Evolutionary conservation across 192 early-diverging fungal species (phyloP).

Genomic region (Mortierella hygrophila): DNA sequence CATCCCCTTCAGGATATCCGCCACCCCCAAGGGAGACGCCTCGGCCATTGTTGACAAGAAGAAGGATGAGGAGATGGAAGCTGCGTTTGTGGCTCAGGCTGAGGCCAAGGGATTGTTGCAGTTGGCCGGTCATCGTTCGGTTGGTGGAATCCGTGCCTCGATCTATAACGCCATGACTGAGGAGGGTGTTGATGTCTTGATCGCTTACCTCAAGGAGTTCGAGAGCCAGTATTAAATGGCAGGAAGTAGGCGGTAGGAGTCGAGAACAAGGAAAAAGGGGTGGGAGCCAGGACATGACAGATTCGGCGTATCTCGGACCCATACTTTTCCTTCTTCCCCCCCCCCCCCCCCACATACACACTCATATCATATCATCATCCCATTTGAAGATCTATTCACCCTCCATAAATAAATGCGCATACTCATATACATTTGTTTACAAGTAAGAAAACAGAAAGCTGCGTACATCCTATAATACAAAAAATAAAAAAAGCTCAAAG

Average conservation of each 20-base stretch:
- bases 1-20: constrained; percentile 83
- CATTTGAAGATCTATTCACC: no score
- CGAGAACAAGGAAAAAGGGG: no score
- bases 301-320: no score
- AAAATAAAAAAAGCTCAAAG: no score
- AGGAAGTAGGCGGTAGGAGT: neutral
- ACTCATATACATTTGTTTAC: no score
- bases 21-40: constrained; percentile 33
- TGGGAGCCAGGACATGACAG: no score
- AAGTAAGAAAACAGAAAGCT: no score
- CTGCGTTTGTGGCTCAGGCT: constrained; percentile 84
- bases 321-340: no score
- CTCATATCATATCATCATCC: no score
- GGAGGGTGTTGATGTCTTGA: constrained; percentile 85
- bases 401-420: no score
- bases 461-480: no score
- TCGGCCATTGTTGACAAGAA: constrained; percentile 17
- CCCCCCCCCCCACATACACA: no score
- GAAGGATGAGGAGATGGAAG: constrained; percentile 77
- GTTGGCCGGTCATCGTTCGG: constrained; percentile 94
- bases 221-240: constrained; percentile 58
- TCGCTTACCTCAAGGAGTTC: constrained; percentile 89
- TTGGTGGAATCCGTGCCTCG: constrained; percentile 93
- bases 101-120: constrained; percentile 85
- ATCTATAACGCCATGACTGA: constrained; percentile 95